phyloP scores from a whole-genome alignment of 139 green algal genomes.

The Chlamydomonas incerta region DNA sequence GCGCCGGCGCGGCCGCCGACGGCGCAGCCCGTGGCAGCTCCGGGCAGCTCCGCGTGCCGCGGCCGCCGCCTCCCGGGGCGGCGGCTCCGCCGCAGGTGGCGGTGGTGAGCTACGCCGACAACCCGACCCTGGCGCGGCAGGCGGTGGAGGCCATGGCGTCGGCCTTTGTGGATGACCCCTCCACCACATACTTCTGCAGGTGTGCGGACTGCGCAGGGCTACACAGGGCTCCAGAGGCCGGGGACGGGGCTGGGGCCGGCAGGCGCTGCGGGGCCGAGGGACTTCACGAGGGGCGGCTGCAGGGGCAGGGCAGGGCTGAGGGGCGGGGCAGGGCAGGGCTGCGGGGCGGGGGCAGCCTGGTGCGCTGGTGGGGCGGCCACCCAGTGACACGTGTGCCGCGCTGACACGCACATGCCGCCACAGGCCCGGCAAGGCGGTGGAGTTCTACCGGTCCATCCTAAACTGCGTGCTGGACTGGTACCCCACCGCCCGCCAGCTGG shows the following conservation, averaged over 20 bases:
- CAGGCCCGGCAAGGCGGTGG: neutral
- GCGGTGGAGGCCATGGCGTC: slow-evolving; percentile 6
- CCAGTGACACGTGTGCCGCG: too few relatives aligned
- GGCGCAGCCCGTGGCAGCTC: too few relatives aligned
- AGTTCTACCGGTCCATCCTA: slow-evolving; percentile 33
- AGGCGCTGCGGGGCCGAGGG: neutral
- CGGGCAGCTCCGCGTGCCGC: too few relatives aligned
- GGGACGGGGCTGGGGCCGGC: too few relatives aligned
- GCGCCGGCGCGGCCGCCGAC: too few relatives aligned
- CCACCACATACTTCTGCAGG: slow-evolving; percentile 41
- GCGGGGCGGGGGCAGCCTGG: too few relatives aligned
- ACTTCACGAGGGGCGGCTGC: too few relatives aligned
- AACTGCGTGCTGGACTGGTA: slow-evolving; percentile 2
- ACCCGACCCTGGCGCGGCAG: neutral
- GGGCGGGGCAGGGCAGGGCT: too few relatives aligned
- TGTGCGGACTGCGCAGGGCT: neutral
- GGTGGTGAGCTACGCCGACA: neutral
- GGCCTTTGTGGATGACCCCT: slow-evolving; percentile 36
- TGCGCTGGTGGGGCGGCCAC: too few relatives aligned
- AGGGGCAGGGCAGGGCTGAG: too few relatives aligned
- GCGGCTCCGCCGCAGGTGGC: too few relatives aligned
- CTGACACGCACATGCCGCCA: neutral
- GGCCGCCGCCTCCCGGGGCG: too few relatives aligned
- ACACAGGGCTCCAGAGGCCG: neutral
- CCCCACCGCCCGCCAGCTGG: slow-evolving; percentile 14